Evolutionary conservation across 352 stramenopile species (phyloP), one percentile per base, ranked within the genome.

Genomic region (Pythium plurisporium): DNA sequence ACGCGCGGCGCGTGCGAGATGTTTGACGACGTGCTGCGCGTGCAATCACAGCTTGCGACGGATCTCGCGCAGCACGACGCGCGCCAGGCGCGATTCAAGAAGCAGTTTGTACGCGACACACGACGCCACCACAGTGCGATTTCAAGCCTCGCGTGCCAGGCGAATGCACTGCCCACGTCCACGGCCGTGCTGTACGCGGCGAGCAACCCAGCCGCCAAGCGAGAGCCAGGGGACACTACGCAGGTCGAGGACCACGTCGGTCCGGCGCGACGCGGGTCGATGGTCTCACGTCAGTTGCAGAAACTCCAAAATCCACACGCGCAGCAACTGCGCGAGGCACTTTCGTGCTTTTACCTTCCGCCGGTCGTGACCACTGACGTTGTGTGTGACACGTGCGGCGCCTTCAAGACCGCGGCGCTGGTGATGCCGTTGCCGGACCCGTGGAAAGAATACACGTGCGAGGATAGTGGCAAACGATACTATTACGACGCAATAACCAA

Each of bases 371-470:
- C 72, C 15, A 86, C 74, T 0, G 71, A 79, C n/a, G 50, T 79
- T 26, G 63, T 88, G 12, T 88, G 73, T 22, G 74, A 82, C 36
- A 31, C 52, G 1, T 88, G 75, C 49, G 70, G 67, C 51, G 64
- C 64, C 0, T 88, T 81, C 27, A 70, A 74, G 22, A 73, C 69
- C 22, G 57, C 59, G 0, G 55, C 34, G 17, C 63, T 76, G 34
- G 59, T 85, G 4, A 49, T 65, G 14, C 52, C 57, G 9, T 37
- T 87, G 23, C 79, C 72, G 9, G 22, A 53, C 4, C 65, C 59
- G 0, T 89, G 79, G 79, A 47, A 69, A n/a, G 64, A 89, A 50
- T 82, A 70, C 33, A 47, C 56, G 7, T 80, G 77, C 40, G 74
- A 86, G 12, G 63, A 70, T 14, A 71, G 53, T 1, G 55, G 59